Conservation (phyloP, 352 stramenopile genomes). For the Stephanocyclus meneghinianus region DNA sequence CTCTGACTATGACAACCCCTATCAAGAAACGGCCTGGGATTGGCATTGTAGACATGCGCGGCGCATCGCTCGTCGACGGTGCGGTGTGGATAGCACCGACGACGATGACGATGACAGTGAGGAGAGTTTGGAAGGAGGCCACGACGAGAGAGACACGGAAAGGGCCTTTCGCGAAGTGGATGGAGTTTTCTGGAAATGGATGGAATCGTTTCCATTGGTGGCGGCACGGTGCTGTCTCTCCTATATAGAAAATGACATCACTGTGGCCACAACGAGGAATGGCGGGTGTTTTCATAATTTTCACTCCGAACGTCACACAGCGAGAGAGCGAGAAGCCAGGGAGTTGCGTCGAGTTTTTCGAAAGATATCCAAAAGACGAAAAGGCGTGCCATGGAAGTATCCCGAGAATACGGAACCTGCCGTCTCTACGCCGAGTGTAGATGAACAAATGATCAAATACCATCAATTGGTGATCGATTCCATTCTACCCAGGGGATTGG, state of each 20-base stretch:
- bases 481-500: constrained; percentile 37
- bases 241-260: neutral
- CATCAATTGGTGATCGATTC: constrained; percentile 38
- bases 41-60: constrained; percentile 5
- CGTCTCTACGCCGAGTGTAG: neutral
- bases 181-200: neutral
- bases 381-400: neutral
- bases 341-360: neutral
- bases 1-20: constrained; percentile 20
- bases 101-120: neutral
- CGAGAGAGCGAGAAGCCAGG: constrained; percentile 11
- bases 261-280: no score
- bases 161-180: neutral
- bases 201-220: constrained; percentile 6
- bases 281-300: neutral
- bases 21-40: constrained; percentile 8
- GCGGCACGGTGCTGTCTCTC: constrained; percentile 18
- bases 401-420: neutral
- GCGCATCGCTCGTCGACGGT: constrained; percentile 1
- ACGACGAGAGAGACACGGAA: neutral
- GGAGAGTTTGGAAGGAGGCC: neutral
- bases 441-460: constrained; percentile 7
- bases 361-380: constrained; percentile 1
- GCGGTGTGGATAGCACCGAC: constrained; percentile 10
- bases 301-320: neutral